Percentiles rank a stretch among this genome's conserved stretches.
phyloP scores from a whole-genome alignment of 148 eudicot genomes.

The Linanthus parryae region DNA sequence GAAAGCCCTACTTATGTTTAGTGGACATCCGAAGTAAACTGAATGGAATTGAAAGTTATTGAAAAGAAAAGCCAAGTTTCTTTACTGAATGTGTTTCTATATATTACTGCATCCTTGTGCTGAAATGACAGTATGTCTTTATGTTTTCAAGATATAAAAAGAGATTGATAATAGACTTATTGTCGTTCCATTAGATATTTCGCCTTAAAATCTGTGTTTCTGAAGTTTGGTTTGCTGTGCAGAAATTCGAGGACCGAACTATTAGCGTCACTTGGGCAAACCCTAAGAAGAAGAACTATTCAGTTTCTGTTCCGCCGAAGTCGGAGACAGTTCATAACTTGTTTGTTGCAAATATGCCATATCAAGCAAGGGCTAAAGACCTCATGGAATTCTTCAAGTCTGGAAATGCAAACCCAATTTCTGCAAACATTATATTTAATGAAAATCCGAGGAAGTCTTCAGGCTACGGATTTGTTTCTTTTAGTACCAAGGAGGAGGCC shows the following conservation, averaged over 20 bases:
- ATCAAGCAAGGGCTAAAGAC: constrained; percentile 60
- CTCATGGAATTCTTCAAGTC: constrained; percentile 66
- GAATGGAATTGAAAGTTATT: too few relatives aligned
- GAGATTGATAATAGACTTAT: too few relatives aligned
- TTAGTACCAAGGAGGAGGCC: constrained; percentile 67
- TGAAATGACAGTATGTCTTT: too few relatives aligned
- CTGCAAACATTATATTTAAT: constrained; percentile 64
- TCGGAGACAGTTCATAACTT: constrained; percentile 55
- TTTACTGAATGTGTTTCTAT: too few relatives aligned
- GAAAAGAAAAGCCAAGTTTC: too few relatives aligned
- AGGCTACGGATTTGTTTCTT: constrained; percentile 93
- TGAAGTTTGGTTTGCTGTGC: constrained; percentile 1
- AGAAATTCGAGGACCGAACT: constrained; percentile 79
- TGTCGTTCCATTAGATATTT: too few relatives aligned
- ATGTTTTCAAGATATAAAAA: too few relatives aligned
- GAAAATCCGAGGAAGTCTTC: constrained; percentile 62
- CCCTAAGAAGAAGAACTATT: constrained; percentile 37
- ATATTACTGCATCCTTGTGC: too few relatives aligned
- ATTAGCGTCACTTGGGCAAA: constrained; percentile 70
- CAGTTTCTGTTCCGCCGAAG: constrained; percentile 34
- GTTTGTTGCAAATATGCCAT: constrained; percentile 72
- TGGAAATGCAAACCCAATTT: constrained; percentile 38
- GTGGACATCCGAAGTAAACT: too few relatives aligned
- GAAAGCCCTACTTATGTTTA: too few relatives aligned
- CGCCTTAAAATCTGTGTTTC: too few relatives aligned